Evolutionary conservation across 2,329 filamentous ascomycete species (phyloP), one percentile per base, ranked within the genome.

Genomic region (Penicillium digitatum): DNA sequence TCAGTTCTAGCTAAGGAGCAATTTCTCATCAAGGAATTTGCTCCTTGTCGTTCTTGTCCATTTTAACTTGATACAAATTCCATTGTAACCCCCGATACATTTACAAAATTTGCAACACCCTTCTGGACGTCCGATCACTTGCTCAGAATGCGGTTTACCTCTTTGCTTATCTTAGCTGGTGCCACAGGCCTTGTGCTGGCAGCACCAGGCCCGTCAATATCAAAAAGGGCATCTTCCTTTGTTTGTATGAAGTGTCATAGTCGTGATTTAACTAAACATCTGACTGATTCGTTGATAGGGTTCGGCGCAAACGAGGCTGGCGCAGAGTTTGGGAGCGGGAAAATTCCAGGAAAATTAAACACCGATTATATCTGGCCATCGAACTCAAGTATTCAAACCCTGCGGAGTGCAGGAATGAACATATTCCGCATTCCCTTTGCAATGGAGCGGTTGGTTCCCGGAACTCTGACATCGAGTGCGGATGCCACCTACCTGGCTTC

Each of bases 371-470:
- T 55, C 38, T 66, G 62, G 58, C 64, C 64, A 2, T 54, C 54
- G 8, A 61, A 61, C 12, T 55, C 55, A 6, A 48, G 58, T 22
- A 66, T 66, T 26, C 55, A 65, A 39, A 55, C 59, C 7, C 50
- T 66, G 34, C 56, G 55, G 16, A 44, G 54, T 39, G 53, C 40
- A 26, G 62, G 61, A 50, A 65, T 65, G 62, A 66, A 66, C 26
- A 57, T 65, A 43, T 66, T 66, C 56, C 64, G 64, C 44, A 50
- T 66, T 45, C 54, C 61, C 16, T 66, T 66, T 51, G 35, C 63
- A 39, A 66, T 66, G 62, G 64, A 66, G 52, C 61, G 64, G 26
- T 44, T 66, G 29, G 52, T 60, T 11, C 62, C 62, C 1, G 52
- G 34, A 26, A 56, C 47, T 22, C 40, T 66, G 50, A 64, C 64